Evolutionary conservation across 306 rosid genomes (phyloP), one percentile per base, ranked within the genome.

Genomic region (Castanospermum australe): DNA sequence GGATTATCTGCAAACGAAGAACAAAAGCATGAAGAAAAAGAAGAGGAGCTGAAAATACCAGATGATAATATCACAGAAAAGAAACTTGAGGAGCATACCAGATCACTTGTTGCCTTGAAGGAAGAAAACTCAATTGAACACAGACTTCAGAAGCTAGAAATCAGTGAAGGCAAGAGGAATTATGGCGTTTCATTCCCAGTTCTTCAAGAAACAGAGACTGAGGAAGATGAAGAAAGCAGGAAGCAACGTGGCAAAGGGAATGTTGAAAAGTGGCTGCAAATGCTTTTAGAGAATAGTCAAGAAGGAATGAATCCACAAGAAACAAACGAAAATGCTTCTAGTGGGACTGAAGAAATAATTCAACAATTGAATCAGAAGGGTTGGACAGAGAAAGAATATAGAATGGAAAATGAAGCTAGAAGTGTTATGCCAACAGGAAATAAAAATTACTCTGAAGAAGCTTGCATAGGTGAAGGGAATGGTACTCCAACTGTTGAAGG

Each of bases 251-350:
- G 99, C 45, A 93, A 89, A 87, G 99, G 97, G 66, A 96, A 93
- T 70, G 84, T 96, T 20, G 99, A 96, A 76, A 96, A 91, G 76
- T 96, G 99, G 99, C 98, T 96, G 60, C 91, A 93, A 76, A 83
- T 92, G 83, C 93, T 96, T 82, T 83, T 96, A 67, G 97, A 90
- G 51, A 83, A 84, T 71, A 76, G 80, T 70, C 89, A 83, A 61
- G 91, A 73, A 73, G 84, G 56, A 45, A 47, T 48, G 33, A 82
- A 76, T 28, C 72, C 82, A 60, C 81, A 73, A 72, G 87, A 84
- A 62, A 75, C 77, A 47, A 78, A 76, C 17, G 86, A 81, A 79
- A 76, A 61, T 65, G 88, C 18, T 79, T 69, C 68, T n/a, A 25
- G 56, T 65, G 56, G 62, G 70, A 73, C 70, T 66, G 82, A 82